phyloP scores from a whole-genome alignment of 148 eudicot species.

The Oxyria digyna region DNA sequence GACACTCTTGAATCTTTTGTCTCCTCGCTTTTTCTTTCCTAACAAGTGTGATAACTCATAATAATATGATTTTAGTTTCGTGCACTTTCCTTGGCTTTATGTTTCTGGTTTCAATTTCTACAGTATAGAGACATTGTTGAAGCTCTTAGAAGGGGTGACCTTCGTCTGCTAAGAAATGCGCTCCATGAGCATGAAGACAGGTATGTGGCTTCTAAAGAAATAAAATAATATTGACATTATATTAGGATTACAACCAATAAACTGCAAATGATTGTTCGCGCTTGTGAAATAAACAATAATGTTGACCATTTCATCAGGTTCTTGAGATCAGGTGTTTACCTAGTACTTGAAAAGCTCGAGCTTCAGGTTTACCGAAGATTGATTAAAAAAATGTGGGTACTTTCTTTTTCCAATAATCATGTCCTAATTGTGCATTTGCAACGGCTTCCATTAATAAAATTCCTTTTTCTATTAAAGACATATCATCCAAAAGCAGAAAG shows the following conservation, averaged over 20 bases:
- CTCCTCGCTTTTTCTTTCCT: not conserved
- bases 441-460: not conserved
- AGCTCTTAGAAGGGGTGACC: slow-evolving; percentile 85
- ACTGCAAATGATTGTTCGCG: not conserved
- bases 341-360: slow-evolving; percentile 91
- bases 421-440: not conserved
- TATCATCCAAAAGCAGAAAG: slow-evolving; percentile 72
- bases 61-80: not conserved
- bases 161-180: slow-evolving; percentile 69
- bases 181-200: slow-evolving; percentile 83
- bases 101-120: slow-evolving; percentile 6
- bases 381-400: slow-evolving; percentile 75
- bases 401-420: not conserved
- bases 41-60: not conserved
- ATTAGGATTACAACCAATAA: not conserved
- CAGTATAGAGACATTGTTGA: slow-evolving; percentile 72
- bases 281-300: not conserved
- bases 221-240: not conserved
- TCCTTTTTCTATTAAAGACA: slow-evolving; percentile 20
- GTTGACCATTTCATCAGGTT: slow-evolving; percentile 32
- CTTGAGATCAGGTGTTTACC: slow-evolving; percentile 89
- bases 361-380: slow-evolving; percentile 94
- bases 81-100: not conserved
- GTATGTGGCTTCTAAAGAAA: slow-evolving; percentile 20
- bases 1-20: not conserved